These are phyloP conservation scores for Cytospora mali DNA, from an alignment of 2,329 filamentous ascomycete species.

Conservation along the genomic window DNA sequence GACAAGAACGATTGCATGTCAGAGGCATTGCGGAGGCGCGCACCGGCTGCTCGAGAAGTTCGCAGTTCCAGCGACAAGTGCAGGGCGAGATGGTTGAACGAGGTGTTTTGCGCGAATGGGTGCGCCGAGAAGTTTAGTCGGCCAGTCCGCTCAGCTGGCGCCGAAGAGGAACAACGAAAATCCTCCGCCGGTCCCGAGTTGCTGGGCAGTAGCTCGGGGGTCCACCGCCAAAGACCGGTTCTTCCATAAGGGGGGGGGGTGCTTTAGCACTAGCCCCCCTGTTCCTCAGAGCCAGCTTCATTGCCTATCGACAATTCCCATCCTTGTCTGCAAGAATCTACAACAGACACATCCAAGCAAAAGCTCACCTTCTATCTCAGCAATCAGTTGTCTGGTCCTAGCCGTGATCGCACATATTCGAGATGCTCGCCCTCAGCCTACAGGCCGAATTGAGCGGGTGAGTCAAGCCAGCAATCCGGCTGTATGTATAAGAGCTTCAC, in stretches of 20 bases:
- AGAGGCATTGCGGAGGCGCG: conserved; percentile 38
- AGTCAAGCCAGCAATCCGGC: conserved; percentile 31
- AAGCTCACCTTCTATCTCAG: background rate
- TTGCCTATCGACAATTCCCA: background rate
- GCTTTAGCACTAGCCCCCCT: background rate
- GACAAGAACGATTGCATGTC: conserved; percentile 72
- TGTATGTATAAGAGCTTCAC: background rate
- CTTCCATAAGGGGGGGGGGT: background rate
- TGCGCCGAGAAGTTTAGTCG: background rate
- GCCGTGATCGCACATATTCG: background rate
- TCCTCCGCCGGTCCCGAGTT: background rate
- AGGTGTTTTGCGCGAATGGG: background rate
- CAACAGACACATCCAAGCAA: background rate
- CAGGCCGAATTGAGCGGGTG: conserved; percentile 73
- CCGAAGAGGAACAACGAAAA: background rate
- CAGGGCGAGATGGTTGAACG: background rate
- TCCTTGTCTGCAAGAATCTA: background rate
- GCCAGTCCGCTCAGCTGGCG: background rate
- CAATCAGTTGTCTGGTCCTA: background rate
- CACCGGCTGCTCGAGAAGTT: conserved; percentile 26
- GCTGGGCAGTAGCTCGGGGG: background rate
- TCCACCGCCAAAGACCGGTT: background rate
- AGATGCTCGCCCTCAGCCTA: conserved; percentile 67
- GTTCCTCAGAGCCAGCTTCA: background rate
- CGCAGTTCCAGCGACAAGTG: conserved; percentile 6